A percentile compares a stretch with the other conserved stretches of the same genome.
Conservation (phyloP, 2,329 filamentous ascomycete genomes). For the Akanthomyces dipterigenus region DNA sequence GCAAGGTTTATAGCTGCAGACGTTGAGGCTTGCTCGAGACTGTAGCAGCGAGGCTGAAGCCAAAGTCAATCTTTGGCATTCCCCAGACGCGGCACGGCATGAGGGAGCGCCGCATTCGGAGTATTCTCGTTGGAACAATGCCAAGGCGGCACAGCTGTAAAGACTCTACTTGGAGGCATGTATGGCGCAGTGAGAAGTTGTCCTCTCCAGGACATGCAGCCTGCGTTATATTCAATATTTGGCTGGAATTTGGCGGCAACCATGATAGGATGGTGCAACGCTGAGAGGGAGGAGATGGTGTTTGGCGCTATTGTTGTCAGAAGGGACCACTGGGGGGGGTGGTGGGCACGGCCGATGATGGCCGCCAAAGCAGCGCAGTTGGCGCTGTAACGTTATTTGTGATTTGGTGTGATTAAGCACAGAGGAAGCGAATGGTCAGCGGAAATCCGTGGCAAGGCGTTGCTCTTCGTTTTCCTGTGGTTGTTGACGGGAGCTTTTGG, state of each 20-base stretch:
- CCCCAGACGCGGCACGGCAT: not conserved
- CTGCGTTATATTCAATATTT: not conserved
- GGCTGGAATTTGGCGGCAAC: not conserved
- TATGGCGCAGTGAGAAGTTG: not conserved
- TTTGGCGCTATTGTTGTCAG: not conserved
- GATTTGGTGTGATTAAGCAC: not conserved
- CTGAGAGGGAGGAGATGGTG: not conserved
- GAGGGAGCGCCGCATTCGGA: not conserved
- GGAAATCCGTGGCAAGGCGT: not conserved
- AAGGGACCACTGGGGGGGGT: not conserved
- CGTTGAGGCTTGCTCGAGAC: not conserved
- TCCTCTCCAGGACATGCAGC: not conserved
- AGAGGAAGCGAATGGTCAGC: not conserved
- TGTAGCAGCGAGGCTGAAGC: not conserved
- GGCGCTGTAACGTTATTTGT: not conserved
- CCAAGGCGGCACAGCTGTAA: not conserved
- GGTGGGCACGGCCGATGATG: not conserved
- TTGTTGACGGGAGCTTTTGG: not conserved
- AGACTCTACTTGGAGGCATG: not conserved
- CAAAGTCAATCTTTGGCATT: not conserved
- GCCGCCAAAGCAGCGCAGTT: not conserved
- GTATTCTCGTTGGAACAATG: not conserved
- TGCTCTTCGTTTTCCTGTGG: not conserved
- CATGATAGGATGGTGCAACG: not conserved
- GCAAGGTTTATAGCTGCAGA: slow-evolving; percentile 2